Percentiles rank a stretch among this genome's conserved stretches.
Conservation (phyloP, 1,284 basidiomycete genomes). For the Cerrena zonata region DNA sequence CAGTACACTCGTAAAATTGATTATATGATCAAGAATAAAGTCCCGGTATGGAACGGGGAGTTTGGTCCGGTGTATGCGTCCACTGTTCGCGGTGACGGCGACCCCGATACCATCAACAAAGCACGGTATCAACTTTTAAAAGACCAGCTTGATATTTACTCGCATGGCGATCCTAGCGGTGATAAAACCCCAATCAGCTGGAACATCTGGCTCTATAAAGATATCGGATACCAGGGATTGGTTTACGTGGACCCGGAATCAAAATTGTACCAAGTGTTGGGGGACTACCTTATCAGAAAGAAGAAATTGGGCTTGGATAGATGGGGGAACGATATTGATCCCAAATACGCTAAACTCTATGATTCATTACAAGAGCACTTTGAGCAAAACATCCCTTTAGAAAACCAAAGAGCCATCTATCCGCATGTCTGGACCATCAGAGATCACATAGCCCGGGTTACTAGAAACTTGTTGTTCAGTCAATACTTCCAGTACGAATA, state of each 20-base stretch:
- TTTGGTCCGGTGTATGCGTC: slow-evolving; percentile 69
- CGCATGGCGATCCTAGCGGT: slow-evolving; percentile 50
- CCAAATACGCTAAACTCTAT: no score
- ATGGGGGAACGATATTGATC: slow-evolving; percentile 66
- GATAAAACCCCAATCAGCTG: no score
- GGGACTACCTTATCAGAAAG: slow-evolving; percentile 58
- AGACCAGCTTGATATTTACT: slow-evolving; percentile 72
- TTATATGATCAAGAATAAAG: slow-evolving; percentile 59
- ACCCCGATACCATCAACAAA: slow-evolving; percentile 63
- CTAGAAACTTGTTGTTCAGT: no score
- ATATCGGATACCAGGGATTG: slow-evolving; percentile 83
- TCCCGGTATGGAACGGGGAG: slow-evolving; percentile 77
- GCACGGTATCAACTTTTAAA: slow-evolving; percentile 56
- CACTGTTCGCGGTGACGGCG: slow-evolving; percentile 50
- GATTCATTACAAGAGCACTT: no score
- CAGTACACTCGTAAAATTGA: slow-evolving; percentile 62
- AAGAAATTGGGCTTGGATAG: slow-evolving; percentile 57
- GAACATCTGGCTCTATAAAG: slow-evolving; percentile 86
- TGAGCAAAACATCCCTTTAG: no score
- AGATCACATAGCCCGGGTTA: no score
- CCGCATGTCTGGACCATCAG: no score
- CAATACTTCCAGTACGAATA: no score
- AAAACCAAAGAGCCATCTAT: no score
- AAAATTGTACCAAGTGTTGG: slow-evolving; percentile 63
- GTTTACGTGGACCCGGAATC: slow-evolving; percentile 63